Evolutionary conservation across 1,284 basidiomycete genomes (phyloP).

Genomic region (Pseudozyma pruni): DNA sequence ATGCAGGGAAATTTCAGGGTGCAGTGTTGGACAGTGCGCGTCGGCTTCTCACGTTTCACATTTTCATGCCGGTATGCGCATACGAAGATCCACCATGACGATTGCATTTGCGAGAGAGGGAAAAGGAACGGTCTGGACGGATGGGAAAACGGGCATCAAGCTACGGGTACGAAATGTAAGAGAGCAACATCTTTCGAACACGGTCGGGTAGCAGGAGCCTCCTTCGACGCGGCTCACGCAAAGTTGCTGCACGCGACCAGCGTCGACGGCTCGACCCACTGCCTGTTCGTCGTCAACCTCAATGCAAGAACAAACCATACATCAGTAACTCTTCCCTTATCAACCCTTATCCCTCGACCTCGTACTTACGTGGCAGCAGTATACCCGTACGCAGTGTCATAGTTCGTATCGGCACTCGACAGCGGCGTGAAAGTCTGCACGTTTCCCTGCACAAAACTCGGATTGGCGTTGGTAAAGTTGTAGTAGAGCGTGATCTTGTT

Average conservation of each 20-base stretch:
- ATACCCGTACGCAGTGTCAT: slow-evolving; percentile 3
- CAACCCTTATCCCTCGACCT: not conserved
- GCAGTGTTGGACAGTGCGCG: slow-evolving; percentile 14
- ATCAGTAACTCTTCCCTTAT: not conserved
- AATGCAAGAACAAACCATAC: not conserved
- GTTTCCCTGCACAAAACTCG: slow-evolving; percentile 16
- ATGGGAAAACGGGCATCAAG: too few species aligned
- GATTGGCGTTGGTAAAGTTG: slow-evolving; percentile 28
- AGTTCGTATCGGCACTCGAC: not conserved
- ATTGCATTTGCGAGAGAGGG: too few species aligned
- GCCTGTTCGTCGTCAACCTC: slow-evolving; percentile 7
- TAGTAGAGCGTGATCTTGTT: slow-evolving; percentile 16
- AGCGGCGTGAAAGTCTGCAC: slow-evolving; percentile 16
- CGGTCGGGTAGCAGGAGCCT: too few species aligned
- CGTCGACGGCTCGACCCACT: slow-evolving; percentile 18
- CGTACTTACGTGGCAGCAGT: slow-evolving; percentile 31
- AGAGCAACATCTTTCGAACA: too few species aligned
- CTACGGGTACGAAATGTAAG: too few species aligned
- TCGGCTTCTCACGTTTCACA: too few species aligned
- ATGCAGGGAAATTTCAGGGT: not conserved
- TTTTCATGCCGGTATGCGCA: too few species aligned
- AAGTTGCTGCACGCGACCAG: slow-evolving; percentile 15
- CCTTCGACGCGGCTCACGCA: slow-evolving; percentile 10
- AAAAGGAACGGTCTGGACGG: too few species aligned
- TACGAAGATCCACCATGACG: too few species aligned